Evolutionary conservation across 2,329 filamentous ascomycete genomes (phyloP).

Genomic region (Xylaria sp.): DNA sequence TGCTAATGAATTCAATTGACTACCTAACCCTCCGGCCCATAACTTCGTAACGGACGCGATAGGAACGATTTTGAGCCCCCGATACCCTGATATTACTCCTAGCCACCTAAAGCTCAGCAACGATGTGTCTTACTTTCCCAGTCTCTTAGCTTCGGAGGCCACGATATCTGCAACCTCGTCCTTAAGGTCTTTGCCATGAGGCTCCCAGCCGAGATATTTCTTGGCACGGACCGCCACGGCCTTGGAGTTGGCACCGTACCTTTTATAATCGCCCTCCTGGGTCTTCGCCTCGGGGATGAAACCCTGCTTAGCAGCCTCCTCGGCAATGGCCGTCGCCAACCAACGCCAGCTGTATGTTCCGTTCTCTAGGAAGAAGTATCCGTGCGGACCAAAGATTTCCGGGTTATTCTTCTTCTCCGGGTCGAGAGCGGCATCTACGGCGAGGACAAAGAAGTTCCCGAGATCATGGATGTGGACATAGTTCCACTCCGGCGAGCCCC

Average conservation of each 20-base stretch:
- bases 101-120: not conserved
- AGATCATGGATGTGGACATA: slow-evolving; percentile 64
- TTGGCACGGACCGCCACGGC: slow-evolving; percentile 56
- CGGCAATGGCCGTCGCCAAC: slow-evolving; percentile 64
- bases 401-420: slow-evolving; percentile 64
- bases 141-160: slow-evolving; percentile 52
- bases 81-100: not conserved
- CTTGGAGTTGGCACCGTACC: slow-evolving; percentile 58
- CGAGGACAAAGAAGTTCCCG: slow-evolving; percentile 55
- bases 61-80: not conserved
- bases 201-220: slow-evolving; percentile 60
- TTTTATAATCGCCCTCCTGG: slow-evolving; percentile 43
- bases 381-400: slow-evolving; percentile 71
- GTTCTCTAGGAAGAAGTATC: slow-evolving; percentile 75
- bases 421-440: slow-evolving; percentile 65
- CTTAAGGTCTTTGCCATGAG: slow-evolving; percentile 52
- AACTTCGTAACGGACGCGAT: not conserved
- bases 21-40: not conserved
- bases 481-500: slow-evolving; percentile 62
- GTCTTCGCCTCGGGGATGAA: slow-evolving; percentile 53
- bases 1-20: slow-evolving; percentile 7
- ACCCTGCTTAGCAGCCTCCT: slow-evolving; percentile 66
- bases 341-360: slow-evolving; percentile 73
- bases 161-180: slow-evolving; percentile 55
- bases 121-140: slow-evolving; percentile 45